A percentile compares a stretch with the other conserved stretches of the same genome.
Evolutionary conservation across 257 asterid species (phyloP).

Genomic region (Fraxinus pennsylvanica): DNA sequence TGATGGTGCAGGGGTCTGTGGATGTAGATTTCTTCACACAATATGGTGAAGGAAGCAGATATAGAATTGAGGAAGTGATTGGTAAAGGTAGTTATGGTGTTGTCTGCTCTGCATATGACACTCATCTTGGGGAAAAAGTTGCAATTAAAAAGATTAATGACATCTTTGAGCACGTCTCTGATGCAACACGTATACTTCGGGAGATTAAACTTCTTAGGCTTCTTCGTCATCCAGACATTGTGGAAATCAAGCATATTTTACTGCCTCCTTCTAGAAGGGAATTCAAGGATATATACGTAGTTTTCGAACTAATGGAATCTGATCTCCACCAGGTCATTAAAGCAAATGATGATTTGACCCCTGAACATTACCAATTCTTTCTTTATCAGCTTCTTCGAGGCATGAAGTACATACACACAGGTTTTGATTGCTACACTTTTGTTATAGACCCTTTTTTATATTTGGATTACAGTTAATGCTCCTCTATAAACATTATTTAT

Average conservation of each 20-base stretch:
- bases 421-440: slow-evolving; percentile 6
- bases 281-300: slow-evolving; percentile 48
- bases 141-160: slow-evolving; percentile 62
- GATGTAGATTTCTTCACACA: slow-evolving; percentile 59
- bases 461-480: neutral
- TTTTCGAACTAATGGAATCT: slow-evolving; percentile 31
- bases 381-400: slow-evolving; percentile 59
- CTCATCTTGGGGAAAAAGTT: slow-evolving; percentile 56
- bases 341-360: slow-evolving; percentile 57
- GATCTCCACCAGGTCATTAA: slow-evolving; percentile 58
- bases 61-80: slow-evolving; percentile 55
- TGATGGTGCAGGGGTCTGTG: slow-evolving; percentile 40
- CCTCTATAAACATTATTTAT: neutral
- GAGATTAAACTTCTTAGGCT: slow-evolving; percentile 63
- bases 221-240: slow-evolving; percentile 60
- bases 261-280: too few relatives aligned
- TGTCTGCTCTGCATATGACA: slow-evolving; percentile 58
- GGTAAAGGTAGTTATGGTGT: slow-evolving; percentile 65
- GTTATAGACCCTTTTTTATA: neutral
- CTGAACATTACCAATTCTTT: slow-evolving; percentile 57
- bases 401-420: slow-evolving; percentile 54
- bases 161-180: slow-evolving; percentile 60
- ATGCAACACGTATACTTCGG: slow-evolving; percentile 60
- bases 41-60: slow-evolving; percentile 58
- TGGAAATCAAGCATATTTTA: slow-evolving; percentile 47